phyloP scores from a whole-genome alignment of 768 basidiomycete species.

The Obba rivulosa region DNA sequence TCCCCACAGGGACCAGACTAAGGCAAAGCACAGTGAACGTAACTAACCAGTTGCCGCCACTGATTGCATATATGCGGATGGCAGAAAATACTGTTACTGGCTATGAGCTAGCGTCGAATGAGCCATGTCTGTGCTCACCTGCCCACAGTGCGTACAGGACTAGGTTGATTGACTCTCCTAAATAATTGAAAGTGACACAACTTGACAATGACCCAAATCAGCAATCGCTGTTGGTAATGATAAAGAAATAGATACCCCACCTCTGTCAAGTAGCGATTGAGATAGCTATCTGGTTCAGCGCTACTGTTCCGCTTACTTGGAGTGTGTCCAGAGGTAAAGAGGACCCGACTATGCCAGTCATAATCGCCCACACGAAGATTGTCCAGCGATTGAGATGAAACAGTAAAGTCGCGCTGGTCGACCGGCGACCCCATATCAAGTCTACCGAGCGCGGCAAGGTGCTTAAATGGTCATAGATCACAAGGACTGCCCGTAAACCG shows the following conservation, averaged over 20 bases:
- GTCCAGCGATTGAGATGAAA: conserved; percentile 11
- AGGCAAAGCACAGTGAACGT: neutral
- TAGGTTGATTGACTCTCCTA: no score
- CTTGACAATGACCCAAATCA: no score
- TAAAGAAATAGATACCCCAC: no score
- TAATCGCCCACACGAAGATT: neutral
- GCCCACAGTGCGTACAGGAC: neutral
- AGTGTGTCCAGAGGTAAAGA: no score
- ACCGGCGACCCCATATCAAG: conserved; percentile 10
- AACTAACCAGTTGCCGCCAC: neutral
- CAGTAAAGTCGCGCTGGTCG: conserved; percentile 5
- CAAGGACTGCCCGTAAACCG: neutral
- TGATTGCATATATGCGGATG: conserved; percentile 8
- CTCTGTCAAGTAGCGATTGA: no score
- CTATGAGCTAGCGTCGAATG: no score
- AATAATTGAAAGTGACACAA: no score
- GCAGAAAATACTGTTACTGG: conserved; percentile 6
- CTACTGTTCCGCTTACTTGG: no score
- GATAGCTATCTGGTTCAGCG: no score
- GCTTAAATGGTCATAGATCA: conserved; percentile 11
- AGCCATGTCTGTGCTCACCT: neutral
- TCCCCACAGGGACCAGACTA: conserved; percentile 1
- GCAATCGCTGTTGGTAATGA: no score
- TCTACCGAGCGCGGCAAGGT: conserved; percentile 5
- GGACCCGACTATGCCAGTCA: no score